Evolutionary conservation across 495 filamentous ascomycete species (phyloP).

Genomic region (Penicillium manginii): DNA sequence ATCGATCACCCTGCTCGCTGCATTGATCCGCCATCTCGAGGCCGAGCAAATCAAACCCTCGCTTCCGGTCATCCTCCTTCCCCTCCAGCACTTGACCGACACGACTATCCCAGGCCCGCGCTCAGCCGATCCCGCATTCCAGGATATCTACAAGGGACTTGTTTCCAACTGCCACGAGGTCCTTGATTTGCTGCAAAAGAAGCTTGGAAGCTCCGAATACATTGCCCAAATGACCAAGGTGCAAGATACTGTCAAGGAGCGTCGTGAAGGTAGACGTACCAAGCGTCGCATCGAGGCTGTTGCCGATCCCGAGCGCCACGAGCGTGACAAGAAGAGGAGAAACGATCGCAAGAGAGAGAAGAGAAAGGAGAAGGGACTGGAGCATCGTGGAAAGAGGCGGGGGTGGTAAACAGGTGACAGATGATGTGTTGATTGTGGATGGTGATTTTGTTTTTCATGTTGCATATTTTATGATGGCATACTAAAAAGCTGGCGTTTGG

Average conservation of each 20-base stretch:
- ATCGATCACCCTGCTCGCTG: conserved; percentile 70
- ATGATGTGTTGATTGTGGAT: not conserved
- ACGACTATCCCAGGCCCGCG: conserved; percentile 69
- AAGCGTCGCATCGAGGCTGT: conserved; percentile 90
- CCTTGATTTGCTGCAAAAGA: conserved; percentile 75
- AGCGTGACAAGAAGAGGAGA: conserved; percentile 80
- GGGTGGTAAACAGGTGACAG: conserved; percentile 54
- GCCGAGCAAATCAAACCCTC: conserved; percentile 59
- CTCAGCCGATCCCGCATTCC: conserved; percentile 68
- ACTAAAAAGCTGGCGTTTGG: conserved; percentile 35
- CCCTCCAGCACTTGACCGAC: conserved; percentile 84
- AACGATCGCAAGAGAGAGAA: conserved; percentile 82
- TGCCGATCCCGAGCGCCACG: conserved; percentile 74
- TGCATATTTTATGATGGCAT: conserved; percentile 29
- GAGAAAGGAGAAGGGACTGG: conserved; percentile 73
- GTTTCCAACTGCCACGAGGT: conserved; percentile 70
- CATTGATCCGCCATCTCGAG: conserved; percentile 61
- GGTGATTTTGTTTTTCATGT: conserved; percentile 20
- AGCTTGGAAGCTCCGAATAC: conserved; percentile 80
- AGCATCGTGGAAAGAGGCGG: conserved; percentile 70
- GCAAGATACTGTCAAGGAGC: conserved; percentile 65
- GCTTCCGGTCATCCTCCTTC: conserved; percentile 68
- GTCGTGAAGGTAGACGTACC: conserved; percentile 69
- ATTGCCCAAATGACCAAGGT: conserved; percentile 68
- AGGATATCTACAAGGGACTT: conserved; percentile 65